Evolutionary conservation across 2,329 filamentous ascomycete species (phyloP).

Genomic region (Cladobotryum protrusum): DNA sequence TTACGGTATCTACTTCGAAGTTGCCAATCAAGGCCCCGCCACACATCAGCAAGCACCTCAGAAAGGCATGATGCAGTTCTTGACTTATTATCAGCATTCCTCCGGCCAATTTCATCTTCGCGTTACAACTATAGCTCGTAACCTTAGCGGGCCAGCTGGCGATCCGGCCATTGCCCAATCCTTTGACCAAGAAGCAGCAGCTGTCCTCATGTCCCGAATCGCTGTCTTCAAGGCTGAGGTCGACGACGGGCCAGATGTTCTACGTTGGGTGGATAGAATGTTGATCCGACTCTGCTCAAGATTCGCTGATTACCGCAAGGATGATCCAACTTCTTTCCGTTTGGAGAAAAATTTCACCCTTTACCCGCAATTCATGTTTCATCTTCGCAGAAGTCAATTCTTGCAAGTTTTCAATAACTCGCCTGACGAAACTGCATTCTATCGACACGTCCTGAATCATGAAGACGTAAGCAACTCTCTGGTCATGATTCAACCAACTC

Average conservation of each 20-base stretch:
- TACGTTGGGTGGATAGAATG: constrained; percentile 98
- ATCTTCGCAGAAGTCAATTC: constrained; percentile 93
- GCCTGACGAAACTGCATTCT: constrained; percentile 98
- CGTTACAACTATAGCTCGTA: constrained; percentile 88
- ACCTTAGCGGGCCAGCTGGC: constrained; percentile 85
- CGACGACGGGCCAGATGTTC: constrained; percentile 94
- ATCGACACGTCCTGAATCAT: constrained; percentile 92
- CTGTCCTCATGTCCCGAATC: constrained; percentile 97
- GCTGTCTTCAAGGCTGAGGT: constrained; percentile 98
- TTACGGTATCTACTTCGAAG: constrained; percentile 96
- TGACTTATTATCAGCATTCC: constrained; percentile 97
- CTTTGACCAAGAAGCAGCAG: constrained; percentile 96
- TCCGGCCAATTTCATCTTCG: constrained; percentile 93
- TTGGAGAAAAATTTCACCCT: constrained; percentile 98
- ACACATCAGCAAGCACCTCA: constrained; percentile 80
- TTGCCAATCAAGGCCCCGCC: constrained; percentile 86
- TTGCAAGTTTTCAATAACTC: constrained; percentile 99
- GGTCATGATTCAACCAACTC: constrained; percentile 96
- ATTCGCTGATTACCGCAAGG: constrained; percentile 96
- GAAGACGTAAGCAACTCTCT: constrained; percentile 96
- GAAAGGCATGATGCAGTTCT: constrained; percentile 94
- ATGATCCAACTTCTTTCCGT: constrained; percentile 94
- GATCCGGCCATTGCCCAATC: constrained; percentile 94
- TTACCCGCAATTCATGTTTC: constrained; percentile 99
- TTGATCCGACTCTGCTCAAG: constrained; percentile 91